These are phyloP conservation scores for Lentinula lateritia DNA, from an alignment of 768 basidiomycete genomes.

Conservation along the genomic window DNA sequence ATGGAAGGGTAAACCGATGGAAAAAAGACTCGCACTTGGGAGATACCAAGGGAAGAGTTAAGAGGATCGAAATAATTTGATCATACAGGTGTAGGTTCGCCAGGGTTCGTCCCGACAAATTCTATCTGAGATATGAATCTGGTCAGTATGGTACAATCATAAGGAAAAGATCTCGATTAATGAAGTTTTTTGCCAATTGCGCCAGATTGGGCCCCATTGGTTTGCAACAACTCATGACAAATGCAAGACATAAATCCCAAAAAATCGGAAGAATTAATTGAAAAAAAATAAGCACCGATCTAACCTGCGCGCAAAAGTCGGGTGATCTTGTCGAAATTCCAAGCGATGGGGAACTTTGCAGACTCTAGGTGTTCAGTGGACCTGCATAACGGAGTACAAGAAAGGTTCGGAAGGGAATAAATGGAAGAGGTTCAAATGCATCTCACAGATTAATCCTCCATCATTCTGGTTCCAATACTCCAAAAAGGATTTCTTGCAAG, in stretches of 20 bases:
- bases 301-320: not conserved
- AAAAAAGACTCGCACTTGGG: not conserved
- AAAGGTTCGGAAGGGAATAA: not conserved
- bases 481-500: not conserved
- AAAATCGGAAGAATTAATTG: not conserved
- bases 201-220: not conserved
- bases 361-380: not conserved
- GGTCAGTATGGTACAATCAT: not conserved
- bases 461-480: not conserved
- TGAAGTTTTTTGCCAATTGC: not conserved
- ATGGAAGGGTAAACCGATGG: not conserved
- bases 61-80: not conserved
- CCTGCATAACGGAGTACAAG: not conserved
- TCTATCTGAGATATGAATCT: not conserved
- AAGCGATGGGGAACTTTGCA: not conserved
- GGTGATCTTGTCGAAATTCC: not conserved
- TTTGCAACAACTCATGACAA: not conserved
- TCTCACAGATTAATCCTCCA: slow-evolving; percentile 1
- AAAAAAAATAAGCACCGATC: not conserved
- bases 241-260: not conserved
- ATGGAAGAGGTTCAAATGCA: not conserved
- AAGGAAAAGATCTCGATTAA: not conserved
- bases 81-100: not conserved
- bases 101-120: not conserved
- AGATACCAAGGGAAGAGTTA: not conserved